Percentiles rank a stretch among this genome's conserved stretches.
phyloP scores from a whole-genome alignment of 805 yeast genomes.

The Nakazawaea pomicola region DNA sequence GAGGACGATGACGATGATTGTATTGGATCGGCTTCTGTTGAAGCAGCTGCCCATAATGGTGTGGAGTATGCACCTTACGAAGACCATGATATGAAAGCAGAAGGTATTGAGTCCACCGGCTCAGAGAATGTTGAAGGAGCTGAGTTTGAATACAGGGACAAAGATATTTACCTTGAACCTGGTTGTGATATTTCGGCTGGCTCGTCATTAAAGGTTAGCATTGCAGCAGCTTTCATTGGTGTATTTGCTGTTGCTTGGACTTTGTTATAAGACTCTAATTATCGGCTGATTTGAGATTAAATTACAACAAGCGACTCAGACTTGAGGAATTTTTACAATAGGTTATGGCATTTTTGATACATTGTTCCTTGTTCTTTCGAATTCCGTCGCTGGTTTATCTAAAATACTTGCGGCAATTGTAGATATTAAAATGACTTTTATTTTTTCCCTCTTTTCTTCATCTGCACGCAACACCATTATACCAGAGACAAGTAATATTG shows the following conservation, averaged over 20 bases:
- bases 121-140: background rate
- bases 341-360: too few species aligned
- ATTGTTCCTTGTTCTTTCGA: too few species aligned
- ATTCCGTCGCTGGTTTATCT: too few species aligned
- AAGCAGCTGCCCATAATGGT: background rate
- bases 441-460: too few species aligned
- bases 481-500: too few species aligned
- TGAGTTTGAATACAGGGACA: constrained; percentile 10
- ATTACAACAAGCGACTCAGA: too few species aligned
- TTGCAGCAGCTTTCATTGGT: background rate
- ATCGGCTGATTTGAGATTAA: too few species aligned
- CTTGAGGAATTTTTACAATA: too few species aligned
- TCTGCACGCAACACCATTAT: too few species aligned
- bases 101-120: background rate
- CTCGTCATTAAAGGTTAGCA: background rate
- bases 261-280: background rate
- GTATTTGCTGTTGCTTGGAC: background rate
- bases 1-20: constrained; percentile 16
- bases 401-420: too few species aligned
- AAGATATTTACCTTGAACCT: constrained; percentile 9
- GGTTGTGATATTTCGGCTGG: constrained; percentile 11
- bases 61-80: constrained; percentile 6
- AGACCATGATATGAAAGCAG: constrained; percentile 6
- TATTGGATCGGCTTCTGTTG: background rate
- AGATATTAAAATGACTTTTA: too few species aligned